Base-by-base conservation (phyloP, 2,329 filamentous ascomycete species). In the Aspergillus melleus region DNA sequence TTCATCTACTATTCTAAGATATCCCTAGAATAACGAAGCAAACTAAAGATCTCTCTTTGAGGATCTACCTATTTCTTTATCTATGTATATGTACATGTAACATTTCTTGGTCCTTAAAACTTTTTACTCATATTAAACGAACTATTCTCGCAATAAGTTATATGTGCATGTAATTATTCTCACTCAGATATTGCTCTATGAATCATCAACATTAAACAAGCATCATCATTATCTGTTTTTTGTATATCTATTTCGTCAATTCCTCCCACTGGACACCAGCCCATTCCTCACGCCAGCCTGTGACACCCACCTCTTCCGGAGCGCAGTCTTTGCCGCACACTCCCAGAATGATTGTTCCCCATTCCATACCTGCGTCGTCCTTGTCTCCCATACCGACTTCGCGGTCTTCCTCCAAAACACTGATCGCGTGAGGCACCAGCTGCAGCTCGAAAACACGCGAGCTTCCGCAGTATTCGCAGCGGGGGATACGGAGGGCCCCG, bases 241-340 rank as follows among this genome's bases (percentile, higher is more conserved):
- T 6, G 4, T 32, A 6, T 29, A 11, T 57, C 50, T 63, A 65
- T 59, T 68, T 65, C 59, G 66, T 63, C 12, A 58, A 50, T 76
- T 97, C 93, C 77, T 99, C 95, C 95, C 94, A 99, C 77, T 99
- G 95, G 64, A 98, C 95, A 6, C 94, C 95, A n/a, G 86, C 88
- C 94, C 95, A 99, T 77, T 99, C 95, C 80, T 98, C 95, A 19
- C 92, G 70, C 77, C 96, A 98, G 1, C 88, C 91, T 0, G 88
- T 85, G 70, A 87, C 83, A 0, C 87, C 90, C 39, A 83, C 80
- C 12, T 77, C 75, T 6, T 86, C 82, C 0, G 84, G 84, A 6
- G 86, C 85, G 73, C 95, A 98, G 74, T 98, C 91, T 71, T 79
- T 85, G 65, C 84, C 86, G 74, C 95, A 99, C 8, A 96, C 92